Conservation (phyloP, 345 rosid genomes). For the Trapa bicornis region DNA sequence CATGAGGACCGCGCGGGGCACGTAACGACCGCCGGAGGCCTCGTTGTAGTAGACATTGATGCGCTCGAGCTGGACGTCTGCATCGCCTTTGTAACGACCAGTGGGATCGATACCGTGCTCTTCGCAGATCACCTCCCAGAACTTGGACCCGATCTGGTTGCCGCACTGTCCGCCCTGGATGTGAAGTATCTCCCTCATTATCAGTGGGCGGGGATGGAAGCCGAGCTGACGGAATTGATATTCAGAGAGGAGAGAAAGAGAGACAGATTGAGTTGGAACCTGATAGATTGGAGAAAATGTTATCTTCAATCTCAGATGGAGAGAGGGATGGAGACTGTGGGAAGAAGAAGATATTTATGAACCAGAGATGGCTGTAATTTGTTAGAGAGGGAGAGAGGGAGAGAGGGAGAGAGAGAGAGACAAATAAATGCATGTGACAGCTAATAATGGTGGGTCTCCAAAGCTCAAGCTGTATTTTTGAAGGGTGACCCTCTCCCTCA, state of each 20-base stretch:
- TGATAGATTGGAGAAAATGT: too few relatives aligned
- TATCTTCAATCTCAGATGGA: too few relatives aligned
- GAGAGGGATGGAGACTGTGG: background rate
- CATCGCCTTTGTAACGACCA: conserved; percentile 36
- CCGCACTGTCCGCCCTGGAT: conserved; percentile 97
- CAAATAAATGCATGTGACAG: background rate
- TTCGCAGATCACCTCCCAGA: conserved; percentile 96
- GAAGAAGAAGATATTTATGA: background rate
- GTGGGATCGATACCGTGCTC: conserved; percentile 88
- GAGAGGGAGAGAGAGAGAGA: too few relatives aligned
- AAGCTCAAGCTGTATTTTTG: too few relatives aligned
- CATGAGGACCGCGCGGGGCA: conserved; percentile 95
- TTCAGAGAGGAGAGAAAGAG: background rate
- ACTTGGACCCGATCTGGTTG: conserved; percentile 94
- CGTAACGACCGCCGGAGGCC: conserved; percentile 85
- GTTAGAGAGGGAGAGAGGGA: too few relatives aligned
- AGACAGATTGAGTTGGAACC: too few relatives aligned
- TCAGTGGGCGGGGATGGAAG: conserved; percentile 4
- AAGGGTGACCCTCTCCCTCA: too few relatives aligned
- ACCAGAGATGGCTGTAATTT: background rate
- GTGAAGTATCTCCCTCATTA: conserved; percentile 93
- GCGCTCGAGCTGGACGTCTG: conserved; percentile 72
- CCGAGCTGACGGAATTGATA: background rate
- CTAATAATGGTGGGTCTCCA: too few relatives aligned
- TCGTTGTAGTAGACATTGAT: conserved; percentile 92